These are phyloP conservation scores for Cutaneotrichosporon sp. DNA, from an alignment of 1,284 basidiomycete genomes.

Conservation along the genomic window DNA sequence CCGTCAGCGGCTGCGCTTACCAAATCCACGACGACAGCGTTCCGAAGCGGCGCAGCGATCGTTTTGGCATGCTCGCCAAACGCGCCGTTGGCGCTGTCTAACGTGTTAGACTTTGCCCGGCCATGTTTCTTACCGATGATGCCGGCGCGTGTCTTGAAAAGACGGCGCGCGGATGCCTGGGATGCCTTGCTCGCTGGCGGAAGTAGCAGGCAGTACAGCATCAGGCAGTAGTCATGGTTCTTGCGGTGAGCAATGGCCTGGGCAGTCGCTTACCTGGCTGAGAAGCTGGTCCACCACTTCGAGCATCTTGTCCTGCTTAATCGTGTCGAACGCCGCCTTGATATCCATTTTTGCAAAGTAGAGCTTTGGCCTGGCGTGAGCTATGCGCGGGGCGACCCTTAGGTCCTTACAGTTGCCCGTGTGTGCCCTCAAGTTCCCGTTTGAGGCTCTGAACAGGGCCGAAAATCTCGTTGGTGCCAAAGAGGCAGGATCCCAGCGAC, in stretches of 20 bases:
- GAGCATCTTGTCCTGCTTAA: constrained; percentile 80
- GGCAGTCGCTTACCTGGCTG: constrained; percentile 56
- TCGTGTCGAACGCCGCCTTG: constrained; percentile 92
- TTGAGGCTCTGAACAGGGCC: constrained; percentile 67
- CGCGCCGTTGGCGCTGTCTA: neutral
- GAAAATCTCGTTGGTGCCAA: constrained; percentile 79
- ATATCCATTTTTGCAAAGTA: constrained; percentile 98
- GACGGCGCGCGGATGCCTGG: constrained; percentile 25
- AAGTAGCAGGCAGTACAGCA: constrained; percentile 35
- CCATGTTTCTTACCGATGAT: constrained; percentile 18
- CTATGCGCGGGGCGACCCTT: too few relatives aligned
- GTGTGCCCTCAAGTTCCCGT: constrained; percentile 50
- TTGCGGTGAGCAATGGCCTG: constrained; percentile 8
- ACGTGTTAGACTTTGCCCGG: neutral
- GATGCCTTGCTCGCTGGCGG: constrained; percentile 37
- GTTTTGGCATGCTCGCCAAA: constrained; percentile 47
- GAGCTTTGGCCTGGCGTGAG: constrained; percentile 61
- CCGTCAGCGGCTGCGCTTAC: constrained; percentile 45
- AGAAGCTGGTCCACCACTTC: constrained; percentile 68
- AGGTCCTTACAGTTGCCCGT: constrained; percentile 56
- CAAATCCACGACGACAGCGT: constrained; percentile 80
- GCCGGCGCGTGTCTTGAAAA: constrained; percentile 35
- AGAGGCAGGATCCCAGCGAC: constrained; percentile 70
- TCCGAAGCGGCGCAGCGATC: constrained; percentile 63
- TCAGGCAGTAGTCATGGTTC: constrained; percentile 35